Evolutionary conservation across 2,329 filamentous ascomycete genomes (phyloP).

Genomic region (Aotearoamyces nothofagi): DNA sequence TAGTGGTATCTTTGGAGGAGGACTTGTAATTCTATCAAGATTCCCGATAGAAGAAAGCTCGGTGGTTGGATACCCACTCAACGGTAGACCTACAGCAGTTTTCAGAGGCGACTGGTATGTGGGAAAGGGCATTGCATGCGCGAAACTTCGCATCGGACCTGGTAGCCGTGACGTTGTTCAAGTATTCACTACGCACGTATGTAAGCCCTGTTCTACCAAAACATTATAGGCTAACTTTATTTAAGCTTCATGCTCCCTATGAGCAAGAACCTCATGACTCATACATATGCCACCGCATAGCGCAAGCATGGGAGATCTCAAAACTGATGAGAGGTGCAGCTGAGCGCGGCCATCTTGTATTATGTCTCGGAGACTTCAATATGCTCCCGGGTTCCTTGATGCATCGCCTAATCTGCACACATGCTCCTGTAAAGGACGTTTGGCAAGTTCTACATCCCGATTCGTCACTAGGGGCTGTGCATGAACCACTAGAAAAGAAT

Average conservation of each 20-base stretch:
- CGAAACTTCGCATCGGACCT: conserved; percentile 58
- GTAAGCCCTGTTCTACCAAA: conserved; percentile 13
- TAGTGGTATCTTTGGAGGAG: conserved; percentile 77
- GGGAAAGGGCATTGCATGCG: conserved; percentile 82
- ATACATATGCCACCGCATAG: conserved; percentile 79
- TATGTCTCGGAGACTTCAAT: conserved; percentile 90
- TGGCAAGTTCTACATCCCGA: conserved; percentile 79
- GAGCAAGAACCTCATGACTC: conserved; percentile 65
- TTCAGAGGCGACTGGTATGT: conserved; percentile 94
- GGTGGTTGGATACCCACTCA: conserved; percentile 81
- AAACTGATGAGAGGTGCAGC: conserved; percentile 75
- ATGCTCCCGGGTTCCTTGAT: conserved; percentile 81
- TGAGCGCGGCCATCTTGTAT: conserved; percentile 66
- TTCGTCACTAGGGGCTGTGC: conserved; percentile 62
- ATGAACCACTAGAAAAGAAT: conserved; percentile 50
- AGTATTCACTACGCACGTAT: conserved; percentile 82
- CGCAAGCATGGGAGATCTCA: conserved; percentile 89
- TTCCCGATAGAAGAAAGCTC: conserved; percentile 86
- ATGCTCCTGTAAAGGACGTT: conserved; percentile 63
- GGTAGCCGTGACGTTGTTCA: conserved; percentile 55
- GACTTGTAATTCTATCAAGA: conserved; percentile 74
- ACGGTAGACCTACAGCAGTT: conserved; percentile 85
- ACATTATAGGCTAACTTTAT: conserved; percentile 23
- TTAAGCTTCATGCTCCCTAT: conserved; percentile 73
- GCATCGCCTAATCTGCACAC: conserved; percentile 66